Percentiles rank a stretch among this genome's conserved stretches.
phyloP scores from a whole-genome alignment of 2,329 filamentous ascomycete species.

The Blastomyces silverae region DNA sequence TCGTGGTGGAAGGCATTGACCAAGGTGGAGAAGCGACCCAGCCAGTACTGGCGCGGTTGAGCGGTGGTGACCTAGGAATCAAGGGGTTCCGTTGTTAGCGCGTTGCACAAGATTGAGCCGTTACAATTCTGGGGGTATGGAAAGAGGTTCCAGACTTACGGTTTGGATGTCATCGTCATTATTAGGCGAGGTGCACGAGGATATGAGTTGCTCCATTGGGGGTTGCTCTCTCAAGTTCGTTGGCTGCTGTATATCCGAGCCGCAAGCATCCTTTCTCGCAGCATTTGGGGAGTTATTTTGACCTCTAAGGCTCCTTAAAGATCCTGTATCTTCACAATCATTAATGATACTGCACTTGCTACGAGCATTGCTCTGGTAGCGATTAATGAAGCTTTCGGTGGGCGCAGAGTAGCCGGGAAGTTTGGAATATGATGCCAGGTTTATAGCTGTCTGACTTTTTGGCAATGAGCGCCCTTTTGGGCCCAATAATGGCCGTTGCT shows the following conservation, averaged over 20 bases:
- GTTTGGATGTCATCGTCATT: background rate
- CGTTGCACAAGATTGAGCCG: background rate
- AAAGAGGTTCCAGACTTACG: slow-evolving; percentile 2
- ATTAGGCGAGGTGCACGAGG: background rate
- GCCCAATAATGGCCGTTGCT: background rate
- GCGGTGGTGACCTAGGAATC: slow-evolving; percentile 24
- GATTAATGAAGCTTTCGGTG: slow-evolving; percentile 8
- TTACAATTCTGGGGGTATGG: background rate
- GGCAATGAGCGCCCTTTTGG: background rate
- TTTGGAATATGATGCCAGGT: slow-evolving; percentile 11
- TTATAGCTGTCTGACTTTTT: slow-evolving; percentile 8
- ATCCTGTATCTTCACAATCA: background rate
- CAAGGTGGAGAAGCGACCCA: slow-evolving; percentile 30
- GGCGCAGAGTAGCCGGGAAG: background rate
- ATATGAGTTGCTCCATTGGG: background rate
- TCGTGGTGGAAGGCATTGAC: slow-evolving; percentile 31
- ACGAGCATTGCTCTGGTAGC: background rate
- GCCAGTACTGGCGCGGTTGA: slow-evolving; percentile 29
- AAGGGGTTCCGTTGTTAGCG: background rate
- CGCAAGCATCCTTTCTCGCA: background rate
- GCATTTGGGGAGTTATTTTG: background rate
- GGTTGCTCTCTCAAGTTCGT: background rate
- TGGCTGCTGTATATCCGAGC: background rate
- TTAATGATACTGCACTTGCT: slow-evolving; percentile 1
- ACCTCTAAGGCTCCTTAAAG: no score